Conservation (phyloP, 148 eudicot species). For the Mesembryanthemum crystallinum region DNA sequence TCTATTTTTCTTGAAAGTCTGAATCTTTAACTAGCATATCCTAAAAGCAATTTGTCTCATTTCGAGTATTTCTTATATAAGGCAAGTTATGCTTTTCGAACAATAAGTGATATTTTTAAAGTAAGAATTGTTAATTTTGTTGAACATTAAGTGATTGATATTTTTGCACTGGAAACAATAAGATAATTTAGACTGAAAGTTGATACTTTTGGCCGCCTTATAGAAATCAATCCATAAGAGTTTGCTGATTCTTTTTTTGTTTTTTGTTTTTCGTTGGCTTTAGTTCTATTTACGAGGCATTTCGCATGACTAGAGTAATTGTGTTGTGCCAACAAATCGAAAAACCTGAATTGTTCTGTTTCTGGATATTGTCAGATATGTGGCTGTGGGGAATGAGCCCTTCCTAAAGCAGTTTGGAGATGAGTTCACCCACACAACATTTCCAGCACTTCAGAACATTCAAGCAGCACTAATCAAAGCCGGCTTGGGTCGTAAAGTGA, state of each 20-base stretch:
- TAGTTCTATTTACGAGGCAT: neutral
- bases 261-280: neutral
- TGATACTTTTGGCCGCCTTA: no score
- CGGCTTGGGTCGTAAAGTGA: conserved; percentile 70
- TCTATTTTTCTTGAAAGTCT: no score
- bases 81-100: no score
- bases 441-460: conserved; percentile 78
- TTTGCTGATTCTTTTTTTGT: neutral
- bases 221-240: no score
- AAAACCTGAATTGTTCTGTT: neutral
- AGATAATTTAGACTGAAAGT: no score
- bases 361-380: conserved; percentile 48
- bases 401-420: conserved; percentile 76
- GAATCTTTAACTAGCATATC: no score
- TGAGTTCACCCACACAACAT: conserved; percentile 47
- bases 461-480: conserved; percentile 94
- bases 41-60: neutral
- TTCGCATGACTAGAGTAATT: neutral
- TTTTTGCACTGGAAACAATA: no score
- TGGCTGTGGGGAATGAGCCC: conserved; percentile 96
- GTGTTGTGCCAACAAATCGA: neutral
- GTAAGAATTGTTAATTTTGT: no score
- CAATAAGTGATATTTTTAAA: no score
- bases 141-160: no score
- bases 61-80: neutral